These are phyloP conservation scores for Mucor irregularis DNA, from an alignment of 371 early-diverging fungal species.

Conservation along the genomic window DNA sequence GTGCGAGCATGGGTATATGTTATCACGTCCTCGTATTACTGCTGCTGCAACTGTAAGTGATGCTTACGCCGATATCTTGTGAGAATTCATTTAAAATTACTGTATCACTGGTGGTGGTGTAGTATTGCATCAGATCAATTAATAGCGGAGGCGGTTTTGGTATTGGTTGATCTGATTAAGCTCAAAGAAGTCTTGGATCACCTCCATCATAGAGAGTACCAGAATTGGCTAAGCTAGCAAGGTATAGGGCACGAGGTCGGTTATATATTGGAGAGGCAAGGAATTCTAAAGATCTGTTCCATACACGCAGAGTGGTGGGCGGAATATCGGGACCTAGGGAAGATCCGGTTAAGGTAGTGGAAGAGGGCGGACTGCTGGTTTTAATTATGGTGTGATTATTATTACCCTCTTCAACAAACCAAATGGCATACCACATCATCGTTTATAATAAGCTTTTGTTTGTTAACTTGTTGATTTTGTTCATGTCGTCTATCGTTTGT, in stretches of 20 bases:
- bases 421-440: too few relatives aligned
- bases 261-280: neutral
- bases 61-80: too few relatives aligned
- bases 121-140: conserved; percentile 17
- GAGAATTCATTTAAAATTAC: too few relatives aligned
- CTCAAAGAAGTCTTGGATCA: neutral
- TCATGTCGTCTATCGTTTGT: neutral
- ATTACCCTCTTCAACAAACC: too few relatives aligned
- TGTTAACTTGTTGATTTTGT: neutral
- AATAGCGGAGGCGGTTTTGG: too few relatives aligned
- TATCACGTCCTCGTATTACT: neutral
- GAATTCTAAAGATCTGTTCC: too few relatives aligned
- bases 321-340: conserved; percentile 19
- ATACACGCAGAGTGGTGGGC: neutral
- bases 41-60: too few relatives aligned
- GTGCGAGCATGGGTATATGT: conserved; percentile 7
- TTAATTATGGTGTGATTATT: too few relatives aligned
- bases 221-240: conserved; percentile 7
- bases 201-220: conserved; percentile 1
- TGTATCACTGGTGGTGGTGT: conserved; percentile 8
- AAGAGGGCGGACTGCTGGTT: too few relatives aligned
- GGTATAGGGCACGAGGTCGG: conserved; percentile 8
- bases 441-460: neutral
- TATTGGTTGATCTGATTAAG: too few relatives aligned
- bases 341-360: too few relatives aligned